These are phyloP conservation scores for Margaritispora aquatica DNA, from an alignment of 495 filamentous ascomycete genomes.

Conservation along the genomic window DNA sequence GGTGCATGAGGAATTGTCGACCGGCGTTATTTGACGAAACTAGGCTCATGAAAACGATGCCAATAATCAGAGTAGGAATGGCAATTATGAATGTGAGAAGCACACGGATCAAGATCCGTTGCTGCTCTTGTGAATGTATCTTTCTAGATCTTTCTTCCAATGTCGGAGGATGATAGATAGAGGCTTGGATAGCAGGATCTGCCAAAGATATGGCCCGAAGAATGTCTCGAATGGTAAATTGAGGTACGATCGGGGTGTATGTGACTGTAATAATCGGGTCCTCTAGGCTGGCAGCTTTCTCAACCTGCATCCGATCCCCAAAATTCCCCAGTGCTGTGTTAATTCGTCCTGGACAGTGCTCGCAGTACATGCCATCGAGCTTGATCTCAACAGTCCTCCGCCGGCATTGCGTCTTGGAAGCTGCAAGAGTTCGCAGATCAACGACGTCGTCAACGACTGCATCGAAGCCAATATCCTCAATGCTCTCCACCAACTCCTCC, in stretches of 20 bases:
- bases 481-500: slow-evolving; percentile 53
- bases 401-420: slow-evolving; percentile 20
- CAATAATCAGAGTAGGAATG: slow-evolving; percentile 85
- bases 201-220: slow-evolving; percentile 55
- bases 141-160: slow-evolving; percentile 76
- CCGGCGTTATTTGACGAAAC: slow-evolving; percentile 50
- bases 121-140: slow-evolving; percentile 60
- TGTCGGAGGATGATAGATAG: slow-evolving; percentile 73
- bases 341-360: slow-evolving; percentile 68
- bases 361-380: slow-evolving; percentile 84
- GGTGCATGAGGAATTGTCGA: slow-evolving; percentile 59
- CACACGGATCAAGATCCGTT: slow-evolving; percentile 56
- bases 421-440: not conserved
- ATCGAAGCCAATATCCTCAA: slow-evolving; percentile 80
- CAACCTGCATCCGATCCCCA: slow-evolving; percentile 28
- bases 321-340: slow-evolving; percentile 31
- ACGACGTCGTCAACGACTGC: slow-evolving; percentile 51
- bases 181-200: slow-evolving; percentile 57
- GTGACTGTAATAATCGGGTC: slow-evolving; percentile 63
- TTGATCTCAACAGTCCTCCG: slow-evolving; percentile 57
- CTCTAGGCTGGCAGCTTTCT: slow-evolving; percentile 40
- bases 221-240: slow-evolving; percentile 72
- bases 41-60: slow-evolving; percentile 86
- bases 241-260: slow-evolving; percentile 63
- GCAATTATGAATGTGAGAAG: slow-evolving; percentile 64